These are phyloP conservation scores for Pseudogymnoascus sp. DNA, from an alignment of 2,329 filamentous ascomycete genomes.

Conservation along the genomic window DNA sequence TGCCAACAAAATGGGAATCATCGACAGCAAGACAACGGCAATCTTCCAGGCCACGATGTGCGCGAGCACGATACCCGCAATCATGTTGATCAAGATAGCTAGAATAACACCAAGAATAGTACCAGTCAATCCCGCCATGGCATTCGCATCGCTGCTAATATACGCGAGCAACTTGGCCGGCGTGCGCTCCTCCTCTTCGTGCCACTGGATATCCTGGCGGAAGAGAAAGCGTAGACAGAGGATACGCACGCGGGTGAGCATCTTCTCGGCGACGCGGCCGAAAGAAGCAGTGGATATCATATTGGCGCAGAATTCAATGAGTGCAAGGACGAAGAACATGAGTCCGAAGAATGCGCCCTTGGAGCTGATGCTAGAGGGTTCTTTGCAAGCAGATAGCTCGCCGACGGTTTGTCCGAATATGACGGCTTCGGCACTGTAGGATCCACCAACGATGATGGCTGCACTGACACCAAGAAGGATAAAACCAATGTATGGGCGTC, in stretches of 20 bases:
- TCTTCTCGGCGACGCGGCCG: slow-evolving; percentile 53
- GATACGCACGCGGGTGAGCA: slow-evolving; percentile 56
- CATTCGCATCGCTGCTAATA: slow-evolving; percentile 62
- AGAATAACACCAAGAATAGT: slow-evolving; percentile 64
- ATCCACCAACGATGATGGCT: slow-evolving; percentile 38
- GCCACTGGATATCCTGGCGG: slow-evolving; percentile 62
- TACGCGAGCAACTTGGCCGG: slow-evolving; percentile 56
- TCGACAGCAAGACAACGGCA: slow-evolving; percentile 61
- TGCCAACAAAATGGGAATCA: slow-evolving; percentile 60
- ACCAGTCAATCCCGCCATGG: slow-evolving; percentile 60
- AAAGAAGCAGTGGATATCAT: slow-evolving; percentile 46
- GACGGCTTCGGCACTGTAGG: slow-evolving; percentile 46
- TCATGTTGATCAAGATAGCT: slow-evolving; percentile 59
- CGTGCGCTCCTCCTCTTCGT: slow-evolving; percentile 56
- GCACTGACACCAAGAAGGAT: slow-evolving; percentile 36
- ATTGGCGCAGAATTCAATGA: slow-evolving; percentile 54
- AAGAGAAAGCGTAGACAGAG: slow-evolving; percentile 58
- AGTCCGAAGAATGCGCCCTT: slow-evolving; percentile 33
- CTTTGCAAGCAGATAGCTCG: slow-evolving; percentile 40
- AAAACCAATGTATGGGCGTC: slow-evolving; percentile 32
- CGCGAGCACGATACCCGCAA: slow-evolving; percentile 60
- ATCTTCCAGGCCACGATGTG: slow-evolving; percentile 71
- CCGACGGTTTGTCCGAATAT: slow-evolving; percentile 47
- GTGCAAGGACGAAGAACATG: slow-evolving; percentile 43
- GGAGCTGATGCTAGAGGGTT: slow-evolving; percentile 18